These are phyloP conservation scores for Ascosphaera pollenicola DNA, from an alignment of 2,329 filamentous ascomycete genomes.

Conservation along the genomic window DNA sequence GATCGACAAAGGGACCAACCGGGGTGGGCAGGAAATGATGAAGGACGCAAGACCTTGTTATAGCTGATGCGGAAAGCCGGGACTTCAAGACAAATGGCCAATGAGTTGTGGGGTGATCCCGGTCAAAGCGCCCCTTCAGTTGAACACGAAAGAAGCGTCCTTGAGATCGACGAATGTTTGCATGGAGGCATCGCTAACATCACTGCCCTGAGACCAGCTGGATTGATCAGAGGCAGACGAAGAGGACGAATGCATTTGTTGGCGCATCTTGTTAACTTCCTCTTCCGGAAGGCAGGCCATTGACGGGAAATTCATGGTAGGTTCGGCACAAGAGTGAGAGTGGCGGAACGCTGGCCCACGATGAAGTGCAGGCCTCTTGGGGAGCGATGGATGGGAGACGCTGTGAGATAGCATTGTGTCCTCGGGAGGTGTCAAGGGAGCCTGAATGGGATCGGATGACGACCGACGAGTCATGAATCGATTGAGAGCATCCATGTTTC, in stretches of 20 bases:
- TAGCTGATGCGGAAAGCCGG: neutral
- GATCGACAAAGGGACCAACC: conserved; percentile 1
- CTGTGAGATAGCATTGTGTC: neutral
- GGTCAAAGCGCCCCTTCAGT: neutral
- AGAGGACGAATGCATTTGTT: neutral
- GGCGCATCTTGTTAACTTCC: neutral
- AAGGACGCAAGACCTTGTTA: neutral
- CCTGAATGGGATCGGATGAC: neutral
- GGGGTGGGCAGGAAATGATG: neutral
- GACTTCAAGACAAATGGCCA: neutral
- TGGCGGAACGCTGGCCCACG: neutral
- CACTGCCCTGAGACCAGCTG: neutral
- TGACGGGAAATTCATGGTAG: neutral
- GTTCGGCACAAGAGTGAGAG: neutral
- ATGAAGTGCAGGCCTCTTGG: neutral
- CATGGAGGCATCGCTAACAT: neutral
- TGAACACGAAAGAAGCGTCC: neutral
- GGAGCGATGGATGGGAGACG: no score
- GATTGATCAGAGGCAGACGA: neutral
- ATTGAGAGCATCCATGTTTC: conserved; percentile 1
- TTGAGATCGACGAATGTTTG: neutral
- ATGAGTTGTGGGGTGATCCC: no score
- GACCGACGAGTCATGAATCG: neutral
- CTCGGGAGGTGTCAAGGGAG: neutral
- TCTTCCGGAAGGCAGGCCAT: neutral